Base-by-base conservation (phyloP, 2,329 filamentous ascomycete species). In the Fusarium tanahbumbuense region DNA sequence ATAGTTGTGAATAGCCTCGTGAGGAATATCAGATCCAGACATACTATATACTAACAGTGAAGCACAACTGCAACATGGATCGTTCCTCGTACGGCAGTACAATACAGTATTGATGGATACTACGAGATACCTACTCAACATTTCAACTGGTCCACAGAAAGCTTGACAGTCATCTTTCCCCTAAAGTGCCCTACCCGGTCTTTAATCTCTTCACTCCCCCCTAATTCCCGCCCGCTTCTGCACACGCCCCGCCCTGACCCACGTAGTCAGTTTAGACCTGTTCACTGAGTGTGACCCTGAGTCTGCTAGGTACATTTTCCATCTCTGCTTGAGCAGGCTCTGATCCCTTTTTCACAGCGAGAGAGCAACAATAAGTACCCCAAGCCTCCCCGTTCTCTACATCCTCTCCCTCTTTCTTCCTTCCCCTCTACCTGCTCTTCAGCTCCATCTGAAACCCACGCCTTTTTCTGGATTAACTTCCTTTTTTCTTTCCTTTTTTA, bases 321-420 rank as follows among this genome's bases (percentile, higher is more conserved):
- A 41, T 42, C 49, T 40, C 32, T 34, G 28, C 22, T 50, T 49
- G 48, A 37, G 48, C 30, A 50, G 48, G 48, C 30, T 50, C 55
- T 62, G 44, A 66, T 47, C 50, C 63, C 60, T 53, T 49, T 57
- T 61, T 55, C 67, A 59, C 42, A 55, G 61, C 48, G 50, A 66
- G 34, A 64, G 59, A 61, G 55, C 60, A 60, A 61, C 78, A 76
- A 83, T 83, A 83, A 82, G 81, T 81, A 83, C 77, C 80, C 77
- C 76, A 72, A 78, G 74, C 76, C 63, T 76, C 80, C 80, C 77
- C 77, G 49, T 72, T 60, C 41, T 59, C 66, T 60, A 56, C 67
- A 59, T 63, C 64, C 64, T 50, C 52, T 72, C 70, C 72, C 75
- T 78, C 74, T 70, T 73, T 74, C 75, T 72, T 76, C 76, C 73